Conservation (phyloP, 805 yeast species). For the Saccharomycopsis oosterbeekiorum region DNA sequence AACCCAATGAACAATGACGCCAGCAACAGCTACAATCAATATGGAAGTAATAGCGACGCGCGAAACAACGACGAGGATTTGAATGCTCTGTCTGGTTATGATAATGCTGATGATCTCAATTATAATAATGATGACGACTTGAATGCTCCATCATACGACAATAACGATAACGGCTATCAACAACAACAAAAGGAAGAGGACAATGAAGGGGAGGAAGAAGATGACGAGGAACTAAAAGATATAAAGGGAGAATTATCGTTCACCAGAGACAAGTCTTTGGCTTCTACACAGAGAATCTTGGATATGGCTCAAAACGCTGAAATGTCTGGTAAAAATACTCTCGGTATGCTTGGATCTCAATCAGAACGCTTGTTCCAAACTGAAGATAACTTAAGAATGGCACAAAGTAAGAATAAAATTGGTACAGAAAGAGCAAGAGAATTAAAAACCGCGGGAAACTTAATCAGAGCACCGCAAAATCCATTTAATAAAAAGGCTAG, state of each 20-base stretch:
- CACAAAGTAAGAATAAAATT: slow-evolving; percentile 70
- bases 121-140: slow-evolving; percentile 24
- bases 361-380: slow-evolving; percentile 74
- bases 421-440: slow-evolving; percentile 80
- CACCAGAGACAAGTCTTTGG: slow-evolving; percentile 78
- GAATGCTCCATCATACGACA: slow-evolving; percentile 17
- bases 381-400: slow-evolving; percentile 65
- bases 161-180: slow-evolving; percentile 11
- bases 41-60: neutral
- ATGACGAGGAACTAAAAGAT: slow-evolving; percentile 84
- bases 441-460: slow-evolving; percentile 34
- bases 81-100: slow-evolving; percentile 21
- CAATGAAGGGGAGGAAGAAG: slow-evolving; percentile 37
- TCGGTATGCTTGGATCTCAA: slow-evolving; percentile 92
- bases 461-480: slow-evolving; percentile 34
- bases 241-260: slow-evolving; percentile 75
- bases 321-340: slow-evolving; percentile 64
- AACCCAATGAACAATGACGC: slow-evolving; percentile 1
- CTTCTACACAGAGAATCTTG: slow-evolving; percentile 76
- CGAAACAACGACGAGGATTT: neutral
- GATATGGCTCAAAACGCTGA: slow-evolving; percentile 64
- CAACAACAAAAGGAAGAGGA: slow-evolving; percentile 26
- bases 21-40: neutral
- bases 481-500: slow-evolving; percentile 83
- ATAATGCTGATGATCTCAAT: neutral